phyloP scores from a whole-genome alignment of 164 flowering plant genomes.

The Brasenia schreberi region DNA sequence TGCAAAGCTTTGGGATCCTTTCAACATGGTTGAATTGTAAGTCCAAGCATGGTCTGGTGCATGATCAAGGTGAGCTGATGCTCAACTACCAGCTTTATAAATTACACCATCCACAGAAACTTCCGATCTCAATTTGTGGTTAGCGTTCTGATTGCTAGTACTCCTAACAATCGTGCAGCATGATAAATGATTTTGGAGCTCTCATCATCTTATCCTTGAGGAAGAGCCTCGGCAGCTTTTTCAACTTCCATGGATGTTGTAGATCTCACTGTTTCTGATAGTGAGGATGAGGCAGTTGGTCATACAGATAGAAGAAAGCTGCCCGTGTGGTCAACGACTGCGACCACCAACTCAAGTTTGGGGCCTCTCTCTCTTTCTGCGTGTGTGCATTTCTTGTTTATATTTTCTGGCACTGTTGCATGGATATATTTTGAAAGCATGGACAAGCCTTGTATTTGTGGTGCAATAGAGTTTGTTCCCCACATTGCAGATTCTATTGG shows the following conservation, averaged over 20 bases:
- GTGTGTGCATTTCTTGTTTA: background rate
- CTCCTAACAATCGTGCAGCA: slow-evolving; percentile 13
- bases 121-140: background rate
- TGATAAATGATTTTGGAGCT: slow-evolving; percentile 7
- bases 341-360: background rate
- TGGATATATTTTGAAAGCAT: no score
- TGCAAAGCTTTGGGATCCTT: background rate
- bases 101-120: background rate
- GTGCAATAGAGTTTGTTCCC: slow-evolving; percentile 10
- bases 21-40: background rate
- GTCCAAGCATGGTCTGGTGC: slow-evolving; percentile 1
- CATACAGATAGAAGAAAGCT: slow-evolving; percentile 22
- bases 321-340: slow-evolving; percentile 31
- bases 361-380: background rate
- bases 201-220: slow-evolving; percentile 6
- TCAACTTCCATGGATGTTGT: slow-evolving; percentile 33
- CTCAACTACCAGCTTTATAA: background rate
- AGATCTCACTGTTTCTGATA: slow-evolving; percentile 66
- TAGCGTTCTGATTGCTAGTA: background rate
- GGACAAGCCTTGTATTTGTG: slow-evolving; percentile 21
- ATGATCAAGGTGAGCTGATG: background rate
- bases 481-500: background rate
- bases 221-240: background rate
- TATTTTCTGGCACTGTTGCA: no score
- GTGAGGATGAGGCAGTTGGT: slow-evolving; percentile 34